Evolutionary conservation across 495 filamentous ascomycete species (phyloP).

Genomic region (Trichoderma gamsii): DNA sequence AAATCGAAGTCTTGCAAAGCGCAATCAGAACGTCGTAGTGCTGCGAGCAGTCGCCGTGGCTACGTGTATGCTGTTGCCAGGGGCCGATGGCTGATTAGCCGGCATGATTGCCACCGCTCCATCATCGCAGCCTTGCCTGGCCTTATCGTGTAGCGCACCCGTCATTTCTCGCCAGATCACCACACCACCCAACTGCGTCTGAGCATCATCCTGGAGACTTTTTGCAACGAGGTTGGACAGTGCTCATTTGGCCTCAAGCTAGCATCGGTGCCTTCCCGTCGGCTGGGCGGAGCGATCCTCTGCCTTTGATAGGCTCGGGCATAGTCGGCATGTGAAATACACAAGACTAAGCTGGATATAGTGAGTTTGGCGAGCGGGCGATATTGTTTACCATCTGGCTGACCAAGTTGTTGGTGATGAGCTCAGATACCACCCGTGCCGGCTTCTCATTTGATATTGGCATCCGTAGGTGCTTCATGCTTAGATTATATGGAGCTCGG

Average conservation of each 20-base stretch:
- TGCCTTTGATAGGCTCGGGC: not conserved
- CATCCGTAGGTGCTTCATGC: not conserved
- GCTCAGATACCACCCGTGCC: not conserved
- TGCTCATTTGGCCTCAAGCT: conserved; percentile 4
- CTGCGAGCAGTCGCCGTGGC: no score
- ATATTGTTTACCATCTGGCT: no score
- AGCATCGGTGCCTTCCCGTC: not conserved
- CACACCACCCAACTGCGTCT: not conserved
- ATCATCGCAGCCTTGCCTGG: not conserved
- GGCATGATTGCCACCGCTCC: not conserved
- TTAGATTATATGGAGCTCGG: not conserved
- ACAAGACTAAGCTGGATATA: not conserved
- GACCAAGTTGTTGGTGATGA: not conserved
- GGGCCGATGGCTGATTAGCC: not conserved
- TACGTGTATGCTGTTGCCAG: not conserved
- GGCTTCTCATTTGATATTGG: not conserved
- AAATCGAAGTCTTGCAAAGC: no score
- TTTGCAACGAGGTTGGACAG: conserved; percentile 3
- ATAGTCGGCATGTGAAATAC: not conserved
- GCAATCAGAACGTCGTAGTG: no score
- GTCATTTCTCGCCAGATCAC: not conserved
- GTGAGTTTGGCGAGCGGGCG: not conserved
- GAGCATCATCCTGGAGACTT: not conserved
- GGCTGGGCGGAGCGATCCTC: conserved; percentile 5
- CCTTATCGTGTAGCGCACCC: not conserved